Base-by-base conservation (phyloP, 1,284 basidiomycete species). In the Trichosporon sp. region DNA sequence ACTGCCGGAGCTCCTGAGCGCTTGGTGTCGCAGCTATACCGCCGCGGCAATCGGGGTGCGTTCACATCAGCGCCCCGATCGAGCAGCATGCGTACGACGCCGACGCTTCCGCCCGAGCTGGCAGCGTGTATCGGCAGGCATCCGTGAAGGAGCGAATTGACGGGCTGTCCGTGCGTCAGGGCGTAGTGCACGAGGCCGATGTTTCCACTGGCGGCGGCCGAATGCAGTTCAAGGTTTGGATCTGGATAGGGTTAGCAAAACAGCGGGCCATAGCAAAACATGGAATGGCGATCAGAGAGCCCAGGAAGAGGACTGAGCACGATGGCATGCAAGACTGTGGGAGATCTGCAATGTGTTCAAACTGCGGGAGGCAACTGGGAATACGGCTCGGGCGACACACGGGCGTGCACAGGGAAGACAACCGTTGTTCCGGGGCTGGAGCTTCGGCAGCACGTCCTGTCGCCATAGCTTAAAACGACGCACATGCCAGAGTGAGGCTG, bases 51-150 rank as follows among this genome's bases (percentile, higher is more conserved):
- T 46, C 80, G 72, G 10, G 90, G 88, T 8, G 91, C 91, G 79
- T 96, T 95, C 46, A 95, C 92, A 76, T 97, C 93, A 23, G 94
- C 94, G 19, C 93, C 94, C 64, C 87, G 83, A 68, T 95, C 91
- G 72, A 97, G 89, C 63, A 97, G 82, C 72, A 93, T 84, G 74
- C 86, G 86, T 29, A 95, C 91, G 58, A 95, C 89, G 60, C 88
- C 85, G 65, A 89, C 88, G 74, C 87, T 89, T 1, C 94, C 94
- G 27, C 91, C 91, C 0, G 91, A 89, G 71, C 87, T 89, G 1
- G 93, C 93, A 4, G 91, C 92, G 76, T 97, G 93, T 14, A 97
- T 84, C 1, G 93, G 93, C 29, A 95, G 86, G 4, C 96, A 89
- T 58, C 93, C 93, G 74, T 94, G 91, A 61, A 95, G 84, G 31